phyloP scores from a whole-genome alignment of 495 filamentous ascomycete species.

The Arthonia radiata region DNA sequence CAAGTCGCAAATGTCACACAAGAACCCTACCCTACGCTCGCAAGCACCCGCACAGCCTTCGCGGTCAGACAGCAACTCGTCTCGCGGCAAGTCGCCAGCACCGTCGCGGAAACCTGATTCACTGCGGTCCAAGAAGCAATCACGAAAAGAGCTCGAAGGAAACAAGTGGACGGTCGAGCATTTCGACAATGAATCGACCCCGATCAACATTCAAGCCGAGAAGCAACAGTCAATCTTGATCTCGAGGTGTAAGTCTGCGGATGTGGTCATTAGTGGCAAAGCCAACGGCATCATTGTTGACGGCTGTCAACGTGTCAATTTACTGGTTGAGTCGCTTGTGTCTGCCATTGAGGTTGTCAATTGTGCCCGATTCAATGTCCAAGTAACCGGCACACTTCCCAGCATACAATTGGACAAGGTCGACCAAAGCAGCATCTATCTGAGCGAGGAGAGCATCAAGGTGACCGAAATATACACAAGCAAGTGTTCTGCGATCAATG shows the following conservation, averaged over 20 bases:
- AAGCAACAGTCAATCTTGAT: conserved; percentile 83
- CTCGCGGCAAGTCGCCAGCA: conserved; percentile 51
- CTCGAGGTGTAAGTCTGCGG: conserved; percentile 69
- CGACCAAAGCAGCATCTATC: conserved; percentile 68
- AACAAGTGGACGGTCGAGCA: conserved; percentile 96
- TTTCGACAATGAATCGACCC: conserved; percentile 44
- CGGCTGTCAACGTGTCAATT: conserved; percentile 58
- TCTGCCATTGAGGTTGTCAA: conserved; percentile 86
- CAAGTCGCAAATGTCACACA: conserved; percentile 88
- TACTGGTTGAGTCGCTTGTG: conserved; percentile 75
- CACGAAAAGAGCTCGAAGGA: conserved; percentile 75
- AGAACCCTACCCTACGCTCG: conserved; percentile 77
- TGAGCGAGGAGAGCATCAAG: conserved; percentile 46
- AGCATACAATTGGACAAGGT: conserved; percentile 82
- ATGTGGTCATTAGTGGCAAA: conserved; percentile 71
- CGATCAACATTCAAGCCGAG: conserved; percentile 47
- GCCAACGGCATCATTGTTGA: conserved; percentile 87
- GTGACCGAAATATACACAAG: conserved; percentile 73
- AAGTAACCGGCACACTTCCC: conserved; percentile 61
- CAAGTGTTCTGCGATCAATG: conserved; percentile 63
- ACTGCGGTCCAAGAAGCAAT: conserved; percentile 81
- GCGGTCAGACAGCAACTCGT: conserved; percentile 20
- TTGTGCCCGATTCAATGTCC: conserved; percentile 70
- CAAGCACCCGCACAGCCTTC: conserved; percentile 36
- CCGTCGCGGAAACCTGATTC: conserved; percentile 75